These are phyloP conservation scores for Pestalotiopsis sp. DNA, from an alignment of 2,329 filamentous ascomycete species.

Conservation along the genomic window DNA sequence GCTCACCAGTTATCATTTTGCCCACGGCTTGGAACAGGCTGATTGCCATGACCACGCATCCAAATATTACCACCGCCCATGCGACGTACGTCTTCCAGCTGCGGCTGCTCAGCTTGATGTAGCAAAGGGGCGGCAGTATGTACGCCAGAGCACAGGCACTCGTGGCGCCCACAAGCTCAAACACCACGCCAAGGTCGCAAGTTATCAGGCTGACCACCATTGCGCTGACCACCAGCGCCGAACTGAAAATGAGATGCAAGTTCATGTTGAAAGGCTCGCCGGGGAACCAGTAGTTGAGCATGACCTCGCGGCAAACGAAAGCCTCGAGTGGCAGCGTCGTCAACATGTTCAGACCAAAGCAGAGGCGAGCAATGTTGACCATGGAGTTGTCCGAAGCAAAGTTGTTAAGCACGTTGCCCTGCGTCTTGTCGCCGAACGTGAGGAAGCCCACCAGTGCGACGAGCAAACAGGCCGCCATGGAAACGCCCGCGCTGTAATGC, in stretches of 20 bases:
- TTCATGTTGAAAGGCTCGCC: slow-evolving; percentile 77
- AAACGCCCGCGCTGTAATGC: slow-evolving; percentile 88
- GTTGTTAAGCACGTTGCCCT: slow-evolving; percentile 98
- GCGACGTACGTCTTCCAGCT: slow-evolving; percentile 76
- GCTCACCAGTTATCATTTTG: slow-evolving; percentile 63
- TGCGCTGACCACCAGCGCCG: slow-evolving; percentile 76
- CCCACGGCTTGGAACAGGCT: slow-evolving; percentile 72
- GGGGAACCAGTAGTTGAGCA: slow-evolving; percentile 80
- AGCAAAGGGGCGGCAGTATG: slow-evolving; percentile 92
- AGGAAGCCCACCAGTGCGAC: slow-evolving; percentile 91
- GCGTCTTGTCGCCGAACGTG: slow-evolving; percentile 87
- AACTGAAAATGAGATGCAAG: slow-evolving; percentile 85
- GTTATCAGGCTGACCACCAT: slow-evolving; percentile 81
- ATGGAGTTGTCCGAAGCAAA: slow-evolving; percentile 88
- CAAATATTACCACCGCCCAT: slow-evolving; percentile 76
- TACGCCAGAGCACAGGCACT: slow-evolving; percentile 94
- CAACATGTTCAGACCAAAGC: slow-evolving; percentile 98
- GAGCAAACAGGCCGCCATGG: slow-evolving; percentile 85
- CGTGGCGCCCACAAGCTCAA: slow-evolving; percentile 94
- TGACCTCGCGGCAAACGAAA: slow-evolving; percentile 96
- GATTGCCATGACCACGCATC: slow-evolving; percentile 77
- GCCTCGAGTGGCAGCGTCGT: slow-evolving; percentile 95
- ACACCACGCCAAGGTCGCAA: slow-evolving; percentile 91
- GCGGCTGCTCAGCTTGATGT: slow-evolving; percentile 84
- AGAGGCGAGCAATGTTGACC: slow-evolving; percentile 92